Evolutionary conservation across 2,329 filamentous ascomycete species (phyloP).

Genomic region (Alternaria sp.): DNA sequence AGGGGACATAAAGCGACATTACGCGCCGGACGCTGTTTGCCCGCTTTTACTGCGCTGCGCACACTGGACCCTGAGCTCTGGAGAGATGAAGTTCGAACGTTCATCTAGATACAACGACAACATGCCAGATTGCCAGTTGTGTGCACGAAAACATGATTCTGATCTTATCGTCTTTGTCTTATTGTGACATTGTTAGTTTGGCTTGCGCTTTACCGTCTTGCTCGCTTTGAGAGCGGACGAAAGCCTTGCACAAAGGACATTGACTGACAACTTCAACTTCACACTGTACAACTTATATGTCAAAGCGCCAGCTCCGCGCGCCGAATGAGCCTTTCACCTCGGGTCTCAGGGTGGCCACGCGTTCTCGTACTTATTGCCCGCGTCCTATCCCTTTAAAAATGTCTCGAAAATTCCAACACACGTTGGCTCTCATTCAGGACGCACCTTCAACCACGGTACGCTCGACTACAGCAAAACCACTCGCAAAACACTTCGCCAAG

Average conservation of each 20-base stretch:
- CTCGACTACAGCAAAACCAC: background rate
- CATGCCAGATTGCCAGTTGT: background rate
- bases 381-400: background rate
- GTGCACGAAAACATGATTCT: background rate
- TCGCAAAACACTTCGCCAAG: background rate
- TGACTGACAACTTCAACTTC: constrained; percentile 3
- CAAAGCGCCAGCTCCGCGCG: constrained; percentile 7
- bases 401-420: background rate
- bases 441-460: background rate
- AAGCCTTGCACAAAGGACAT: background rate
- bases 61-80: background rate
- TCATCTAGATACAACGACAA: background rate
- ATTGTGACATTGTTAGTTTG: constrained; percentile 9
- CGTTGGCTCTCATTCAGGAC: background rate
- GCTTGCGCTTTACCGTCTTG: constrained; percentile 4
- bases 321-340: constrained; percentile 8
- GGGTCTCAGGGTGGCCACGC: background rate
- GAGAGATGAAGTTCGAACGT: background rate
- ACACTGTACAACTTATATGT: constrained; percentile 8
- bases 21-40: background rate
- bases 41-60: background rate
- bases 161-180: constrained; percentile 16
- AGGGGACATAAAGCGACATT: background rate
- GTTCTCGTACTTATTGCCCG: constrained; percentile 11
- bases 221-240: constrained; percentile 7